Conservation (phyloP, 2,329 filamentous ascomycete species). For the Colletotrichum tropicale region DNA sequence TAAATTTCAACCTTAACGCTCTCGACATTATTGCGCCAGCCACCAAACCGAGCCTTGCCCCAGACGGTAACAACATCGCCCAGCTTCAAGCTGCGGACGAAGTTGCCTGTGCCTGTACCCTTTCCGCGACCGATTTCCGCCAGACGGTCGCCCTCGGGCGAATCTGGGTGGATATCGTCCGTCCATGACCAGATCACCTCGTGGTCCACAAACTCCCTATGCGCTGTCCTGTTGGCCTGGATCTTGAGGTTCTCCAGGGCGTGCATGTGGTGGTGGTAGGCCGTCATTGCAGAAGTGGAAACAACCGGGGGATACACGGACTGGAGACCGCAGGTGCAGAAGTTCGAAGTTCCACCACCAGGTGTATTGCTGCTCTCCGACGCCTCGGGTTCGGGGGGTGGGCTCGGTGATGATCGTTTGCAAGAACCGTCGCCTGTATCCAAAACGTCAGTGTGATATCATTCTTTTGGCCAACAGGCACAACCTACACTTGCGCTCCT, state of each 20-base stretch:
- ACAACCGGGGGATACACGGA: slow-evolving; percentile 37
- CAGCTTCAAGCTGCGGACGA: slow-evolving; percentile 59
- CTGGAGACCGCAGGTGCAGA: slow-evolving; percentile 39
- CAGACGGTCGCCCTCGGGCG: slow-evolving; percentile 41
- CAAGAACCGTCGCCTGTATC: slow-evolving; percentile 7
- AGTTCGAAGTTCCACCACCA: slow-evolving; percentile 8
- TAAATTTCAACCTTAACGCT: slow-evolving; percentile 60
- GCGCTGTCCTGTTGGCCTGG: slow-evolving; percentile 50
- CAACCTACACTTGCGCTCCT: slow-evolving; percentile 29
- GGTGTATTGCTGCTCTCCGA: neutral
- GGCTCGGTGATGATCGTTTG: neutral
- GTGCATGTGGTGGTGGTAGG: slow-evolving; percentile 43
- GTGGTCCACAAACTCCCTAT: slow-evolving; percentile 40
- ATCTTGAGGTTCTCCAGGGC: slow-evolving; percentile 44
- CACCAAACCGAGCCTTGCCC: slow-evolving; percentile 61
- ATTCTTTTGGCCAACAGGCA: accelerated
- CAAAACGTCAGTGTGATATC: neutral
- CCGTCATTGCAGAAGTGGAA: slow-evolving; percentile 12
- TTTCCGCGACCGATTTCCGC: slow-evolving; percentile 51
- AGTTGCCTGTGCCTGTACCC: slow-evolving; percentile 56
- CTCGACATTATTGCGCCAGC: slow-evolving; percentile 58
- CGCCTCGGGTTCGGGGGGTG: neutral
- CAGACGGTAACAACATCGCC: slow-evolving; percentile 68
- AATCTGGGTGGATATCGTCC: slow-evolving; percentile 51
- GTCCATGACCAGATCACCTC: slow-evolving; percentile 57